Evolutionary conservation across 306 rosid species (phyloP), one percentile per base, ranked within the genome.

Genomic region (Oxytropis ochrocephala): DNA sequence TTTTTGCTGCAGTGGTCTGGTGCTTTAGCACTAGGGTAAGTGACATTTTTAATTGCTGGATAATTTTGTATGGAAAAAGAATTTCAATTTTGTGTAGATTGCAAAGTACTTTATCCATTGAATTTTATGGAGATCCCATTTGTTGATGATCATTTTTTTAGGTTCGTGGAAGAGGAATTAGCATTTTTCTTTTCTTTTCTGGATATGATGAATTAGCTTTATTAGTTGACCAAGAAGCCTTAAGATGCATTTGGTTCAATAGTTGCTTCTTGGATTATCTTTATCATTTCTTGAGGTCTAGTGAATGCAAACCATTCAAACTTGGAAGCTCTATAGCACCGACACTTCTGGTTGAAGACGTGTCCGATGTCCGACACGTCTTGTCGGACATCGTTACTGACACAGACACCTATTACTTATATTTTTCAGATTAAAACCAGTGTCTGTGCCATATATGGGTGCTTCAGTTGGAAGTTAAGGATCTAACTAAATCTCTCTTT

Each of bases 1-100:
- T 91, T 91, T 85, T 83, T 91, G 82, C 97, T 91, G 77, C 95
- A 91, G 75, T 88, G 95, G 97, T 91, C 97, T 12, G 95, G 97
- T 46, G 97, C 97, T 47, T 84, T 91, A 36, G 95, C 97, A 14
- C 86, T 88, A 17, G 97, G 97, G 95, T 91, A 83, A 39, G 92
- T 76, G 43, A 39, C 39, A 17, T 24, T 54, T 36, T 30, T 59
- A 13, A 27, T 47, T 44, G 13, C 17, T 41, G 29, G 35, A 69
- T 39, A 52, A 6, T 30, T 60, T 51, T 60, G 3, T 47, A 6
- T 56, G 30, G 27, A 29, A 50, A 76, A 51, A 17, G 11, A 19
- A 55, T 44, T 35, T 66, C 61, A 30, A 43, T 35, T 73, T 50
- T 21, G 38, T 53, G 49, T 53, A 63, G 41, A 58, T 12, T 47